A percentile compares a stretch with the other conserved stretches of the same genome.
Conservation (phyloP, 2,329 filamentous ascomycete species). For the Cercospora sesami region DNA sequence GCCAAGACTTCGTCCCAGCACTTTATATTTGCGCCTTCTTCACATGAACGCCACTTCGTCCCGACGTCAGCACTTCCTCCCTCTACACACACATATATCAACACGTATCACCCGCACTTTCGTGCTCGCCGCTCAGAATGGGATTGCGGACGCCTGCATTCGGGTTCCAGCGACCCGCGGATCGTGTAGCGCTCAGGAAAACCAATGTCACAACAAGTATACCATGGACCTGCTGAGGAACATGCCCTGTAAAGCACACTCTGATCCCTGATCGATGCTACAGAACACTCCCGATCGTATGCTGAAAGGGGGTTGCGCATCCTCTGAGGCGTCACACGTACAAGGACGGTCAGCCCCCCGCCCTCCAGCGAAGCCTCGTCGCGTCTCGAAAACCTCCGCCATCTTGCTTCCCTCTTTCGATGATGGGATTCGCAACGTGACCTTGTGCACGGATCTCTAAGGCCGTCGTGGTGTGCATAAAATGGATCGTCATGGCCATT, state of each 20-base stretch:
- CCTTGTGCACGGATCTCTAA: background rate
- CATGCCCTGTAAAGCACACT: background rate
- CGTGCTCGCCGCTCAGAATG: too few species aligned
- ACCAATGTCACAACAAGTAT: background rate
- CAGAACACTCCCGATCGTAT: background rate
- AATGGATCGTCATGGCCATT: background rate
- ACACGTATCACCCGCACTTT: background rate
- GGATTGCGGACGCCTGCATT: background rate
- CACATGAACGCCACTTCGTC: background rate
- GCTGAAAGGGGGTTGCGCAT: background rate
- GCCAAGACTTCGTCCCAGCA: conserved; percentile 8
- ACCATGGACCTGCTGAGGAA: background rate
- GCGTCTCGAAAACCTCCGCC: background rate
- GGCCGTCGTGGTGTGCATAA: background rate
- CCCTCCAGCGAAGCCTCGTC: background rate
- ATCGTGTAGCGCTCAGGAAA: background rate
- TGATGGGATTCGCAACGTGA: background rate
- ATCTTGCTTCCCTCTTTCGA: background rate
- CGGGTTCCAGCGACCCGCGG: too few species aligned
- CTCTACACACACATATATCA: background rate
- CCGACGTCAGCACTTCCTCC: background rate
- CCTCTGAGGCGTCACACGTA: background rate
- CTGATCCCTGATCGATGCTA: background rate
- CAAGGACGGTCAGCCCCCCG: too few species aligned
- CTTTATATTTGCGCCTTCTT: background rate